Percentiles rank a stretch among this genome's conserved stretches.
These are phyloP conservation scores for Cordyceps militaris DNA, from an alignment of 2,329 filamentous ascomycete genomes.

Conservation along the genomic window DNA sequence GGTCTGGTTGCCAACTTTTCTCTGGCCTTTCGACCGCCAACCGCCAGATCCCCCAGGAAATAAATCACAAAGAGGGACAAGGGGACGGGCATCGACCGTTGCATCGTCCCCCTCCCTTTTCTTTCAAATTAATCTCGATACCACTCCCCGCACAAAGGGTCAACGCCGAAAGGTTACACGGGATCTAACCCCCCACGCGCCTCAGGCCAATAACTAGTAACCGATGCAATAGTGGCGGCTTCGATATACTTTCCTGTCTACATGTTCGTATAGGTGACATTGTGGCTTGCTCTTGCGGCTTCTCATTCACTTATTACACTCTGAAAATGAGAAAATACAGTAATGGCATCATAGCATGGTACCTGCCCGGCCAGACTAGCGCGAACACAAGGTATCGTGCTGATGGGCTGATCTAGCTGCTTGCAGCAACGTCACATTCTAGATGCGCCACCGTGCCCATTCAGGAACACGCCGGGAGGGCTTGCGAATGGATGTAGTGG, in stretches of 20 bases:
- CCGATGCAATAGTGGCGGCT: not conserved
- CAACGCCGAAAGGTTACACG: too few species aligned
- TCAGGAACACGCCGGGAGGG: not conserved
- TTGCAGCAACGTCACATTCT: slow-evolving; percentile 6
- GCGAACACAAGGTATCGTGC: not conserved
- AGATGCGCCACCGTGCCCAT: not conserved
- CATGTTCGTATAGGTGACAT: not conserved
- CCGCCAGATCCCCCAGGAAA: too few species aligned
- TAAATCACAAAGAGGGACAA: too few species aligned
- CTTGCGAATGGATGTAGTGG: not conserved
- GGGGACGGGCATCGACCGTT: too few species aligned
- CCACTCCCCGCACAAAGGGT: too few species aligned
- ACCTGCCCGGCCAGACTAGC: not conserved
- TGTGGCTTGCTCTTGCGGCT: not conserved
- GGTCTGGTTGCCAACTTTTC: too few species aligned
- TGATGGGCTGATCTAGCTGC: not conserved
- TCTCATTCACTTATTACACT: not conserved
- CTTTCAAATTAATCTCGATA: too few species aligned
- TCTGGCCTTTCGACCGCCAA: too few species aligned
- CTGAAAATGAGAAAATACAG: not conserved
- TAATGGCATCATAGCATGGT: not conserved
- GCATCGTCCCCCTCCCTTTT: too few species aligned
- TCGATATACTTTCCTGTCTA: not conserved
- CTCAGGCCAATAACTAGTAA: too few species aligned
- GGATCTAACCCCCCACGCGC: too few species aligned